Conservation (phyloP, 108 stramenopile genomes). For the Cyclotella distinguenda region DNA sequence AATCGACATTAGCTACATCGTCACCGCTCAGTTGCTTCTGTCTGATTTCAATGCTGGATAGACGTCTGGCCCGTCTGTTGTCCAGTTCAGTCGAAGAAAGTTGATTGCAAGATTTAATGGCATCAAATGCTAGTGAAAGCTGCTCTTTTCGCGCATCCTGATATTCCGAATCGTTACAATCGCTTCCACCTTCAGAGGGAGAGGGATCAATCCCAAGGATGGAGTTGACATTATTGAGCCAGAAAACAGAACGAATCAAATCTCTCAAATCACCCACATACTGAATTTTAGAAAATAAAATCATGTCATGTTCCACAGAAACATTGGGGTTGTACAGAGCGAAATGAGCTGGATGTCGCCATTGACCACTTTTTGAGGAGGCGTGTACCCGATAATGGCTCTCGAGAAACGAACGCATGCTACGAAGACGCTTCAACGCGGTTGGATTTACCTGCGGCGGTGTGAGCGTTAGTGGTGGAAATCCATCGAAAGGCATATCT, state of each 20-base stretch:
- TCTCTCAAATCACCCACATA: constrained; percentile 52
- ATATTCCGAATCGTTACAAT: constrained; percentile 5
- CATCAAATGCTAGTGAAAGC: constrained; percentile 69
- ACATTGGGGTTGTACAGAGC: constrained; percentile 40
- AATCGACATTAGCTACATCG: constrained; percentile 48
- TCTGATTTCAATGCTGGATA: constrained; percentile 23
- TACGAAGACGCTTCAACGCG: constrained; percentile 27
- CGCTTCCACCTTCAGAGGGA: background rate
- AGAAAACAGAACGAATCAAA: constrained; percentile 62
- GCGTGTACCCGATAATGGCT: constrained; percentile 18
- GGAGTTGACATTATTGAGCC: constrained; percentile 54
- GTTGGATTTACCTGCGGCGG: constrained; percentile 55
- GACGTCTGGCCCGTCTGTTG: constrained; percentile 19
- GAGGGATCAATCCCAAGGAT: constrained; percentile 7
- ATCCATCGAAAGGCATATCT: constrained; percentile 53
- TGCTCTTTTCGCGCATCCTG: constrained; percentile 41
- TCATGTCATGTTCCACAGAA: constrained; percentile 41
- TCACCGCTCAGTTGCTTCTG: background rate
- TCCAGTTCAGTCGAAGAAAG: constrained; percentile 53
- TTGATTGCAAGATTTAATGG: constrained; percentile 68
- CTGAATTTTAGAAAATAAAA: constrained; percentile 54
- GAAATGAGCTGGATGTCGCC: constrained; percentile 43
- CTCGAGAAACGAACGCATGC: constrained; percentile 35
- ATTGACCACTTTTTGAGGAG: background rate
- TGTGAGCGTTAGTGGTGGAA: constrained; percentile 65